Percentiles rank a stretch among this genome's conserved stretches.
These are phyloP conservation scores for Penicillium longicatenatum DNA, from an alignment of 495 filamentous ascomycete genomes.

Conservation along the genomic window DNA sequence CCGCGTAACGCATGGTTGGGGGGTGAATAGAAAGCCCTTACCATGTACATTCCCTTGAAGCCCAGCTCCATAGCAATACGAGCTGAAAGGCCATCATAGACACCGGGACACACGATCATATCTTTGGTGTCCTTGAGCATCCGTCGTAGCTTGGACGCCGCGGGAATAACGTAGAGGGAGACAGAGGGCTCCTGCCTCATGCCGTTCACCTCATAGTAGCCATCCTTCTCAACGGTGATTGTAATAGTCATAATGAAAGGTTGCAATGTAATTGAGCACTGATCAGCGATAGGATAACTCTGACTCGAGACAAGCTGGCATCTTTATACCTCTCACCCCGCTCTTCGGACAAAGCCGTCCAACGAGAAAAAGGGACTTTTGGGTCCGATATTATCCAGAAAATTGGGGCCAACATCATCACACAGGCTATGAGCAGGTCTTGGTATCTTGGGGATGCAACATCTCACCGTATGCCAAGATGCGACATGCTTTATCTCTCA, in stretches of 20 bases:
- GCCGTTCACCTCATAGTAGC: slow-evolving; percentile 42
- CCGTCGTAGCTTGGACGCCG: slow-evolving; percentile 49
- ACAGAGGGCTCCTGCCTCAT: slow-evolving; percentile 32
- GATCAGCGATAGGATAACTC: neutral
- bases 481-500: slow-evolving; percentile 7
- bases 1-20: slow-evolving; percentile 8
- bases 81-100: slow-evolving; percentile 71
- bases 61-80: slow-evolving; percentile 61
- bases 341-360: neutral
- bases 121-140: slow-evolving; percentile 43
- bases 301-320: neutral
- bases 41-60: slow-evolving; percentile 69
- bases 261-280: neutral
- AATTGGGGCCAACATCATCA: slow-evolving; percentile 6
- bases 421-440: slow-evolving; percentile 14
- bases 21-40: slow-evolving; percentile 23
- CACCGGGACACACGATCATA: slow-evolving; percentile 61
- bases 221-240: slow-evolving; percentile 42
- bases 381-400: neutral
- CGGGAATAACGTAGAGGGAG: slow-evolving; percentile 38
- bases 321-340: slow-evolving; percentile 1
- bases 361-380: neutral
- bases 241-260: slow-evolving; percentile 31
- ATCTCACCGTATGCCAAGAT: slow-evolving; percentile 27
- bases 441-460: slow-evolving; percentile 28